These are phyloP conservation scores for Leccinum truebloodii DNA, from an alignment of 768 basidiomycete genomes.

Conservation along the genomic window DNA sequence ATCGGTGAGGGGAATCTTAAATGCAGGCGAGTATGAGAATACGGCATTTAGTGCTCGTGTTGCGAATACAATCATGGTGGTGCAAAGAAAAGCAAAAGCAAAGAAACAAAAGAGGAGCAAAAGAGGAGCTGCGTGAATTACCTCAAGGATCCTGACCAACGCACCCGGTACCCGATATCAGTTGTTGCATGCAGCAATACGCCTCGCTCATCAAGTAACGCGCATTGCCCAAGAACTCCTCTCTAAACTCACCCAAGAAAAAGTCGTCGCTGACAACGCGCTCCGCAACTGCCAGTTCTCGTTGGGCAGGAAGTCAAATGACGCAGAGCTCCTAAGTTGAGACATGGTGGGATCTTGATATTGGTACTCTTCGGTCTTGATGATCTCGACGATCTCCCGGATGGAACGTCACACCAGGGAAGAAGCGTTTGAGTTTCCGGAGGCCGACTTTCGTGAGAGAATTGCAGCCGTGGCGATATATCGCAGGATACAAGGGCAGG, in stretches of 20 bases:
- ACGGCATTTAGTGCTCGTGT: neutral
- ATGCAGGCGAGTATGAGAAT: neutral
- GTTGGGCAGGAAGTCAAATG: constrained; percentile 95
- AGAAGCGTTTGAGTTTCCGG: constrained; percentile 50
- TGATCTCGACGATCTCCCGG: constrained; percentile 88
- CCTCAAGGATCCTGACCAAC: neutral
- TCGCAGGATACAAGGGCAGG: constrained; percentile 91
- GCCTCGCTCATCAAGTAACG: constrained; percentile 95
- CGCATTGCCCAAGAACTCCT: constrained; percentile 96
- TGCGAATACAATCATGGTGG: constrained; percentile 17
- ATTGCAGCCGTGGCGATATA: constrained; percentile 52
- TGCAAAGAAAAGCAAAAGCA: neutral
- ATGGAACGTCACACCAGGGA: constrained; percentile 85
- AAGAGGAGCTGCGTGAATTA: neutral
- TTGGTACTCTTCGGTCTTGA: constrained; percentile 95
- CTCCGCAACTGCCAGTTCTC: constrained; percentile 74
- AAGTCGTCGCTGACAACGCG: constrained; percentile 56
- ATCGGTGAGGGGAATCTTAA: neutral
- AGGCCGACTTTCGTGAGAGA: constrained; percentile 70
- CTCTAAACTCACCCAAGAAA: constrained; percentile 25
- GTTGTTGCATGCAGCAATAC: constrained; percentile 95
- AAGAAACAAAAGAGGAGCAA: neutral
- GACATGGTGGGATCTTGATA: constrained; percentile 91
- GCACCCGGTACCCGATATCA: constrained; percentile 17
- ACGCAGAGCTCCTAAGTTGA: constrained; percentile 82